Conservation (phyloP, 345 rosid species). For the Rubroshorea leprosula region DNA sequence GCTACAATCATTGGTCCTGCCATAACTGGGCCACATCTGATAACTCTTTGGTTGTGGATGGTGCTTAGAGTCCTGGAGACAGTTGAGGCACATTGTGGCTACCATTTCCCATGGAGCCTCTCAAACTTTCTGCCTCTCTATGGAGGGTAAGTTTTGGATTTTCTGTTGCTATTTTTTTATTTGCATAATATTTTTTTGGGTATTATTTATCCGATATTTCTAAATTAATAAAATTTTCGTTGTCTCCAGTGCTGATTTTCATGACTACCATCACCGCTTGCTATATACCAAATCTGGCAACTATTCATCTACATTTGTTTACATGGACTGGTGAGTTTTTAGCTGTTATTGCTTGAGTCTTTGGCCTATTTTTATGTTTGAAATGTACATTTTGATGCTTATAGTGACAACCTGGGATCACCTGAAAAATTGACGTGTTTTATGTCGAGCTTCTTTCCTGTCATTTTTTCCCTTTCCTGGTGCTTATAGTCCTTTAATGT, state of each 20-base stretch:
- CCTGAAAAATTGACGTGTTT: not conserved
- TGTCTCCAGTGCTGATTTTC: constrained; percentile 83
- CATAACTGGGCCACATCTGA: constrained; percentile 88
- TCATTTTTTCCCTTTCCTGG: not conserved
- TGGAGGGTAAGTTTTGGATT: constrained; percentile 70
- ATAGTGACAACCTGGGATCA: not conserved
- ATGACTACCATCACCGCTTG: constrained; percentile 95
- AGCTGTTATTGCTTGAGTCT: not conserved
- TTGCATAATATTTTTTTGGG: not conserved
- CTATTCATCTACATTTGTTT: constrained; percentile 87
- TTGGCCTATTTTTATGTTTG: not conserved
- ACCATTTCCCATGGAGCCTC: constrained; percentile 97
- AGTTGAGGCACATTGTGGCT: constrained; percentile 98
- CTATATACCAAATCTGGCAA: constrained; percentile 96
- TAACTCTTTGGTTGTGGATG: constrained; percentile 96
- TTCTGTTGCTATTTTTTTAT: not conserved
- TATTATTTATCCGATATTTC: constrained; percentile 11
- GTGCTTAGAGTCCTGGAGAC: constrained; percentile 87
- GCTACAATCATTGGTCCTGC: constrained; percentile 96
- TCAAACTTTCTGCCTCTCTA: constrained; percentile 89
- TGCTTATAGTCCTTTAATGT: too few species aligned
- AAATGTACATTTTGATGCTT: constrained; percentile 4
- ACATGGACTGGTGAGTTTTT: constrained; percentile 89
- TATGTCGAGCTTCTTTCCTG: not conserved
- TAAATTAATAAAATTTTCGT: constrained; percentile 1